phyloP scores from a whole-genome alignment of 345 rosid species.

The Melaleuca alternifolia region DNA sequence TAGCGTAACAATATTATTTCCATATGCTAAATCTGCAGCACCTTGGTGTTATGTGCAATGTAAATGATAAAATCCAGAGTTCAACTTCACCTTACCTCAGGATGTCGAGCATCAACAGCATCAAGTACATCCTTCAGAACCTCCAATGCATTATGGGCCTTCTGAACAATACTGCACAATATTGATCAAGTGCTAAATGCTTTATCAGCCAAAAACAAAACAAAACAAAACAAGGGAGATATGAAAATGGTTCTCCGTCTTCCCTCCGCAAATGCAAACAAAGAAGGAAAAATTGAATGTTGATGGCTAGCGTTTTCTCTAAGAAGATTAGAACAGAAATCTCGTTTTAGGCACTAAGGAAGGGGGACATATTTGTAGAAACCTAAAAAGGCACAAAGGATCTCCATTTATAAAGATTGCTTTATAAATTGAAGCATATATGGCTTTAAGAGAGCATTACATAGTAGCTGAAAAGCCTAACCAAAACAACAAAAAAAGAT shows the following conservation, averaged over 20 bases:
- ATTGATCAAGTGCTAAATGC: not conserved
- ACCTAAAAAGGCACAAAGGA: not conserved
- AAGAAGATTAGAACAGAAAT: not conserved
- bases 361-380: not conserved
- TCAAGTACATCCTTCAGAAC: conserved; percentile 90
- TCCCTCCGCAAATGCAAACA: not conserved
- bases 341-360: not conserved
- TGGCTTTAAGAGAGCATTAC: not conserved
- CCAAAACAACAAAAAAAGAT: not conserved
- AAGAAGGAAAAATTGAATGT: not conserved
- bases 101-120: conserved; percentile 76
- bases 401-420: not conserved
- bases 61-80: not conserved
- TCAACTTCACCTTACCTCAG: conserved; percentile 43
- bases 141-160: conserved; percentile 78
- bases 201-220: not conserved
- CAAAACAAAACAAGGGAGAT: too few species aligned
- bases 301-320: not conserved
- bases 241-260: not conserved
- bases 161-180: conserved; percentile 61
- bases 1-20: not conserved
- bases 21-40: not conserved
- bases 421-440: not conserved
- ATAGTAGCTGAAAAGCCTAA: not conserved
- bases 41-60: not conserved